Evolutionary conservation across 176 grass and related monocot species (phyloP), one percentile per base, ranked within the genome.

Genomic region (Zoysia japonica): DNA sequence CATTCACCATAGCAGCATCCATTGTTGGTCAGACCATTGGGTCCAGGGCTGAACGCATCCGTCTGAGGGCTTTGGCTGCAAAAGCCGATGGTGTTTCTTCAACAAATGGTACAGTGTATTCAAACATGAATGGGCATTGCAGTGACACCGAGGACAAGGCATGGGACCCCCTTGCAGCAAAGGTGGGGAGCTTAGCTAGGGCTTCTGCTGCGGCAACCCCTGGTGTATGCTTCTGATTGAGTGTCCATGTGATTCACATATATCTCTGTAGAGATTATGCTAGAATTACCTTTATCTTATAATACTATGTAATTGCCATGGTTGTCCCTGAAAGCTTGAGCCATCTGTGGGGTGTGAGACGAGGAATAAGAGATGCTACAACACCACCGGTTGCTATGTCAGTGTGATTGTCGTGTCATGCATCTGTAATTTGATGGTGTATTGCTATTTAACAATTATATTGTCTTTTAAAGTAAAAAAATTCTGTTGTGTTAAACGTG

Each of bases 11-110:
- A 82, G 96, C 92, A 59, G 92, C 96, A 37, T 95, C 90, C 5
- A 99, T 96, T 81, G 86, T 99, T 71, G 96, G 96, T 28, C 96
- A 96, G 84, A 93, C 92, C 10, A 99, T 99, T 0, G 96, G 92
- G 53, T 93, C 92, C 4, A 90, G 96, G 81, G 90, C 96, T 3
- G 90, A 95, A 77, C 87, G 86, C 71, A 62, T 91, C 41, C 88
- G 92, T 16, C 45, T 99, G 38, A 89, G 71, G 84, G 61, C 82
- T 67, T 38, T 80, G 59, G 86, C 85, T 72, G 76, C 83, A 45
- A 72, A 68, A 44, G 69, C 7, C 39, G 3, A 70, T 16, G 20
- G 10, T 3, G 12, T 47, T 65, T 46, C 50, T 47, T 16, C 81
- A 36, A 7, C 71, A 0, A 44, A 61, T 15, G 43, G 62, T 43